phyloP scores from a whole-genome alignment of 495 filamentous ascomycete genomes.

The Penicillium roqueforti region DNA sequence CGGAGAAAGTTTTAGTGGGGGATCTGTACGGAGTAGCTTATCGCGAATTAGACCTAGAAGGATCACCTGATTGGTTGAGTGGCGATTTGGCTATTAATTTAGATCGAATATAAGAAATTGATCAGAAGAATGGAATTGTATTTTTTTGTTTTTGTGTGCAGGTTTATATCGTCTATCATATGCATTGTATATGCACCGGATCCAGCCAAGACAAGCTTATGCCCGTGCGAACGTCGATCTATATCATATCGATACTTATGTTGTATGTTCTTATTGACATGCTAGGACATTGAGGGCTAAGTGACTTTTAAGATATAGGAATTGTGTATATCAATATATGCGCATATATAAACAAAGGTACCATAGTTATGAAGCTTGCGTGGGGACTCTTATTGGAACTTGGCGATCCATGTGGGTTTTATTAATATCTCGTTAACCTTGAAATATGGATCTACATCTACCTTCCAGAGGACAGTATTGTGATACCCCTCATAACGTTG shows the following conservation, averaged over 20 bases:
- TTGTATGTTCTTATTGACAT: not conserved
- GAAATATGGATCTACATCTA: not conserved
- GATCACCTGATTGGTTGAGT: slow-evolving; percentile 5
- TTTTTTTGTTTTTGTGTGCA: not conserved
- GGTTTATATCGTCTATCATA: not conserved
- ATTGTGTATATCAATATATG: not conserved
- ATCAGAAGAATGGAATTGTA: not conserved
- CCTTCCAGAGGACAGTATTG: not conserved
- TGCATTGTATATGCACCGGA: not conserved
- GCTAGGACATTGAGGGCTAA: not conserved
- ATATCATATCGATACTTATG: not conserved
- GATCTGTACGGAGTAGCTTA: not conserved
- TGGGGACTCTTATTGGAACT: not conserved
- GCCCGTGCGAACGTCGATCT: slow-evolving; percentile 3
- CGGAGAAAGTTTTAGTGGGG: slow-evolving; percentile 5
- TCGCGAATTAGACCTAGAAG: slow-evolving; percentile 1
- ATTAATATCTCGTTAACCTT: not conserved
- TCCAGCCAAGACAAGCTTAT: slow-evolving; percentile 3
- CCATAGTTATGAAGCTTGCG: not conserved
- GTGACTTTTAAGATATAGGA: not conserved
- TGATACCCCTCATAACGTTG: no score
- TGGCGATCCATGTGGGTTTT: slow-evolving; percentile 5
- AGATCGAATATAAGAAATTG: not conserved
- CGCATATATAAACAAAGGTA: not conserved
- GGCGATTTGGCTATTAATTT: not conserved